Conservation (phyloP, 352 stramenopile species). For the Globisporangium viniferum region DNA sequence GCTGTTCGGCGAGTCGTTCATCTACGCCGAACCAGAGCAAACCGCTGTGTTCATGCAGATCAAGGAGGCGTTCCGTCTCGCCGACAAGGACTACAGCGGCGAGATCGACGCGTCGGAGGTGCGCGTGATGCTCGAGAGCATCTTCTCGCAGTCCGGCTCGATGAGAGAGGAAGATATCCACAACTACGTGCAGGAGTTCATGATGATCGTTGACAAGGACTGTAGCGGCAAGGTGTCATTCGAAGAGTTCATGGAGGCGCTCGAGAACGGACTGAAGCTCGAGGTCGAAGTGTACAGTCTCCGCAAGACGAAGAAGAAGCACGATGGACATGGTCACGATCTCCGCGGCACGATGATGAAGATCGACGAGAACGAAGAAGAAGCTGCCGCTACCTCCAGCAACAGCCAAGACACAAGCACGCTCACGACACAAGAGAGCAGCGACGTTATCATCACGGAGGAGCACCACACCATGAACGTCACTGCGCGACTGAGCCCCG, state of each 20-base stretch:
- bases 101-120: conserved; percentile 82
- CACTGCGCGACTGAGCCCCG: not conserved
- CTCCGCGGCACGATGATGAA: conserved; percentile 11
- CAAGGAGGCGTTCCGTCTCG: conserved; percentile 79
- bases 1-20: conserved; percentile 70
- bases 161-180: conserved; percentile 66
- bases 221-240: conserved; percentile 70
- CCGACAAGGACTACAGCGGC: conserved; percentile 75
- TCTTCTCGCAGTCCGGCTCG: conserved; percentile 69
- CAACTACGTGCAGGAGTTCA: conserved; percentile 72
- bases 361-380: conserved; percentile 20
- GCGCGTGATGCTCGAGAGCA: conserved; percentile 65
- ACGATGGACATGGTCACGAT: too few species aligned
- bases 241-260: conserved; percentile 75
- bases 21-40: conserved; percentile 77
- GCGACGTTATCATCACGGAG: not conserved
- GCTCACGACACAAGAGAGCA: not conserved
- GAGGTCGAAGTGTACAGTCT: conserved; percentile 71
- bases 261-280: conserved; percentile 74
- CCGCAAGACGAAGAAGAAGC: conserved; percentile 18
- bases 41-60: conserved; percentile 87
- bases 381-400: too few species aligned
- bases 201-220: conserved; percentile 66
- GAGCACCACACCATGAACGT: conserved; percentile 5
- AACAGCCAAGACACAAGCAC: not conserved